Evolutionary conservation across 179 eudicot genomes (phyloP), one percentile per base, ranked within the genome.

Genomic region (Corrigiola litoralis): DNA sequence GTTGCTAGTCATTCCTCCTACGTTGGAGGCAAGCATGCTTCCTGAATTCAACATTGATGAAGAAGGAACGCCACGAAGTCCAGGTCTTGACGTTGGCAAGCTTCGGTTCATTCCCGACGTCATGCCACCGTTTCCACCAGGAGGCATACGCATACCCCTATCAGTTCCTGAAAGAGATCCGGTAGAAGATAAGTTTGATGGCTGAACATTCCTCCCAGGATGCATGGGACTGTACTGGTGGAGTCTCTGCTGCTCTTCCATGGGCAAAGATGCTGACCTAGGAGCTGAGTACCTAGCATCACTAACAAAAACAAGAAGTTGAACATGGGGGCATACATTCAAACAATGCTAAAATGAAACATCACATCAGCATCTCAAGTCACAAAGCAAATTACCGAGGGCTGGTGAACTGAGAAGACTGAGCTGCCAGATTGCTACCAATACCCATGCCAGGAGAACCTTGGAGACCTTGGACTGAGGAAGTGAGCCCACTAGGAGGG

Each of bases 241-340:
- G 63, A 80, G 61, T 76, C 99, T 91, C 79, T 91, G 95, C 56
- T 84, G 97, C 61, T 94, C 99, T 61, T 91, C 97, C 28, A 67
- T 61, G 36, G 96, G 69, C 65, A 84, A 69, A 68, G 95, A 75
- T 74, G 79, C 75, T 52, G 97, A 68, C 68, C 99, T 83, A 18
- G 85, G 84, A 57, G 72, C 78, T 28, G 81, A 75, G 69, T 82
- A 86, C 74, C 97, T 85, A 42, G 79, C 82, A 75, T 83, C 90
- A 78, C 91, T 80, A 71, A 33, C 69, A 38, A 64, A n/a, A 32
- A 48, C 52, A 72, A 41, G 23, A 33, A 41, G 58, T 49, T 51
- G 40, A 54, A 17, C 37, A 34, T 2, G 41, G 23, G 17, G 58
- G 41, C 16, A 74, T 34, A 4, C 37, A 37, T 33, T 34, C 28